Evolutionary conservation across 1,139 yeast genomes (phyloP), one percentile per base, ranked within the genome.

Genomic region (Taiozyma sp.): DNA sequence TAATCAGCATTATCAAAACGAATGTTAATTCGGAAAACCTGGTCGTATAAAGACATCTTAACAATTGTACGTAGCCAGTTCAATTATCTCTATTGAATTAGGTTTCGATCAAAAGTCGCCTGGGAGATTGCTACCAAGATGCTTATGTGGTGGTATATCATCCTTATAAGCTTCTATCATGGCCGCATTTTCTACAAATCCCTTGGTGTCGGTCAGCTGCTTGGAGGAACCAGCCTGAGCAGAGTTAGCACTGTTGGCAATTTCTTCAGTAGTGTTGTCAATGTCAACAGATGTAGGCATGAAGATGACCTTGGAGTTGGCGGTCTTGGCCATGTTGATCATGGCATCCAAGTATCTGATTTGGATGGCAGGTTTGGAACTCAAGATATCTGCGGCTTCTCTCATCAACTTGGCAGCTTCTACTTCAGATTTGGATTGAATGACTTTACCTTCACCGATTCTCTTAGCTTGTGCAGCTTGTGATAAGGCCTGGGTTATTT

Each of bases 291-390:
- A 71, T 42, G 73, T 66, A 11, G 91, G 90, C 89, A 85, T 84
- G 67, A 85, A 85, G 32, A 85, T 84, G 53, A 85, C 90, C 68
- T 83, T 81, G 19, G 87, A 70, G 51, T 78, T 77, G 3, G 88
- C 72, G 43, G 76, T 64, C 60, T 73, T 79, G 37, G 89, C 87
- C 89, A 85, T 84, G 53, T 73, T 74, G 67, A 83, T 88, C 80
- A 85, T 81, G n/a, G 90, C 90, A 62, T 85, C 91, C 66, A 85
- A 75, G 65, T 85, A 85, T 66, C 91, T 73, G 63, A 85, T 85
- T 71, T 85, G 90, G 88, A 85, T 83, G 37, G 90, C 91, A 6
- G 89, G 82, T 59, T 83, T 82, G 43, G 88, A 81, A 37, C 88
- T 86, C 63, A 85, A 75, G 51, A 85, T 83, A 66, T 85, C 89